phyloP scores from a whole-genome alignment of 108 stramenopile species.

The Parietichytrium sp. region DNA sequence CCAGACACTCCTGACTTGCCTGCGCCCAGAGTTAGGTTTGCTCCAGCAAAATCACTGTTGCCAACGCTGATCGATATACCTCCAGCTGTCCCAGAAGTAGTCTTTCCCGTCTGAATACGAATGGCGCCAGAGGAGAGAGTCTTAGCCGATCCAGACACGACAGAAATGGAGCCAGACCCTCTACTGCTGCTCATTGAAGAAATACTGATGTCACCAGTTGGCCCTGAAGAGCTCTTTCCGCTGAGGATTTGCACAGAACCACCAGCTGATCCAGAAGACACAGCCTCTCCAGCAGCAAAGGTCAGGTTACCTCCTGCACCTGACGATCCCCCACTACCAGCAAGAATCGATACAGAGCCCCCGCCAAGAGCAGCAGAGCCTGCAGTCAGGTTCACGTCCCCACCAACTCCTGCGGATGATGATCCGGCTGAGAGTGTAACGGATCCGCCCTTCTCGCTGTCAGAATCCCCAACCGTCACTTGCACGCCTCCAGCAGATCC shows the following conservation, averaged over 20 bases:
- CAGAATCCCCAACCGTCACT: neutral
- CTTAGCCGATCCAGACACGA: neutral
- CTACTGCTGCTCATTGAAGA: too few relatives aligned
- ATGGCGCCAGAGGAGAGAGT: neutral
- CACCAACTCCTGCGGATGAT: neutral
- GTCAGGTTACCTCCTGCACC: neutral
- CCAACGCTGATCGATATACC: neutral
- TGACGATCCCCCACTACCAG: neutral
- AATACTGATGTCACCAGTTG: neutral
- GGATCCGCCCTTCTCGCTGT: neutral
- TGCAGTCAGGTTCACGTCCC: neutral
- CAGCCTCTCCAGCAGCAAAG: neutral
- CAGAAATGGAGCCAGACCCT: neutral
- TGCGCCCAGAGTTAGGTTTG: too few relatives aligned
- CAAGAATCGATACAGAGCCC: neutral
- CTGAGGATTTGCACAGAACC: neutral
- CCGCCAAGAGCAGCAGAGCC: neutral
- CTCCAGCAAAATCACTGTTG: neutral
- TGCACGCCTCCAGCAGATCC: neutral
- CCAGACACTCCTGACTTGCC: too few relatives aligned
- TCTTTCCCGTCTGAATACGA: neutral
- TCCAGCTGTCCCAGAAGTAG: neutral
- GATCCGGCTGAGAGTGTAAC: neutral
- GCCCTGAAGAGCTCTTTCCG: neutral
- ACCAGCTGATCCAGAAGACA: neutral